These are phyloP conservation scores for Cystofilobasidium ferigula DNA, from an alignment of 768 basidiomycete genomes.

Conservation along the genomic window DNA sequence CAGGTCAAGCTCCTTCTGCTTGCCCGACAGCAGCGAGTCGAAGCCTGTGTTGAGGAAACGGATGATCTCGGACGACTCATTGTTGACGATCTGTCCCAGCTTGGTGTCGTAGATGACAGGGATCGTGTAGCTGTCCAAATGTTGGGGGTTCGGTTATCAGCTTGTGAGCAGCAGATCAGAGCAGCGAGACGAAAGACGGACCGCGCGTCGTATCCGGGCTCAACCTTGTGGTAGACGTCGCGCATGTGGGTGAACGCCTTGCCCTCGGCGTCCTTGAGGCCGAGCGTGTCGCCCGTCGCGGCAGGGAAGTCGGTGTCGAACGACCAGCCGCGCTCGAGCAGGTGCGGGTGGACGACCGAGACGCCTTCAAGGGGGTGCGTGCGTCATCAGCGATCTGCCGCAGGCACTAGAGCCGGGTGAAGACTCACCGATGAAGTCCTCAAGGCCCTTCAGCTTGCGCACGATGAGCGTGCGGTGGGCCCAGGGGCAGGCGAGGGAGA, in stretches of 20 bases:
- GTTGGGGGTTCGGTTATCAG: background rate
- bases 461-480: constrained; percentile 81
- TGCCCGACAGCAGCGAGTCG: constrained; percentile 52
- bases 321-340: constrained; percentile 78
- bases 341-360: constrained; percentile 69
- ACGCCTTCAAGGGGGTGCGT: constrained; percentile 49
- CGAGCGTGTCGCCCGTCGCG: constrained; percentile 64
- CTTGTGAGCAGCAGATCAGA: background rate
- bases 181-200: background rate
- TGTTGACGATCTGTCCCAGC: constrained; percentile 76
- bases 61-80: constrained; percentile 82
- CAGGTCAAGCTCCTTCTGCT: constrained; percentile 53
- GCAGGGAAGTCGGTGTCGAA: constrained; percentile 58
- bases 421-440: constrained; percentile 63
- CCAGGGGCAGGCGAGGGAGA: constrained; percentile 63
- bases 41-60: constrained; percentile 82
- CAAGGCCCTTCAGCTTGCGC: constrained; percentile 82
- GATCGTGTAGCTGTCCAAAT: constrained; percentile 10
- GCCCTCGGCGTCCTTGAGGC: constrained; percentile 40
- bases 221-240: constrained; percentile 69
- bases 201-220: background rate
- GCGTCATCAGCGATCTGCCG: too few relatives aligned
- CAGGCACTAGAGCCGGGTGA: background rate
- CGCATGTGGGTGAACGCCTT: constrained; percentile 49
- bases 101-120: constrained; percentile 92